Evolutionary conservation across 73 alveolate genomes (phyloP), one percentile per base, ranked within the genome.

Genomic region (Paramecium sonneborni): DNA sequence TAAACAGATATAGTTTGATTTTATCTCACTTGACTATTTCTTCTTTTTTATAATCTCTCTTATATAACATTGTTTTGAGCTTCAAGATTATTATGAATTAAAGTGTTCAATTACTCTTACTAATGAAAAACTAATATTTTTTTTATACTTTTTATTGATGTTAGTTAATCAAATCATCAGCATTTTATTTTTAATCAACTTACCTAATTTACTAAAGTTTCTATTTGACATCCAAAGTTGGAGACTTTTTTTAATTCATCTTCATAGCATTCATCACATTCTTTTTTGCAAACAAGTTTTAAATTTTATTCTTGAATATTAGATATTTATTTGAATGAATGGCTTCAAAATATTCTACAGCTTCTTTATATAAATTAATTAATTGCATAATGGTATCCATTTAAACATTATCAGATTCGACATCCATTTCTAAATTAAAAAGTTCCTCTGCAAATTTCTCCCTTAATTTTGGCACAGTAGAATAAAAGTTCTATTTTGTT

Each of bases 361-460:
- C 85, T 68, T 68, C 85, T 46, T 68, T 68, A 24, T 68, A 79
- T 23, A 79, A 43, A 34, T 79, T 79, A 8, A 79, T 0, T 79
- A 79, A 79, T 44, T 46, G 30, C 41, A 62, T 46, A 8, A 79
- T 41, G 3, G 90, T 79, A 20, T 79, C 90, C 85, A 68, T 68
- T n/a, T n/a, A n/a, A n/a, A n/a, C n/a, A n/a, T n/a, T n/a, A 23
- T 39, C 76, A 30, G 44, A 44, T 44, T 79, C 90, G 35, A 79
- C 69, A 4, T 79, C 90, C 90, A 79, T 79, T 46, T 79, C 90
- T 41, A 79, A 79, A 34, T 79, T 41, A 43, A 70, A 35, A 6
- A 68, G 48, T 79, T 79, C 90, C 52, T 79, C 76, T 24, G 90
- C 90, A 79, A 79, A 79, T 8, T 44, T 38, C 10, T 79, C 90